Percentiles rank a stretch among this genome's conserved stretches.
Evolutionary conservation across 352 stramenopile genomes (phyloP).

Genomic region (Phytophthora sansomeana): DNA sequence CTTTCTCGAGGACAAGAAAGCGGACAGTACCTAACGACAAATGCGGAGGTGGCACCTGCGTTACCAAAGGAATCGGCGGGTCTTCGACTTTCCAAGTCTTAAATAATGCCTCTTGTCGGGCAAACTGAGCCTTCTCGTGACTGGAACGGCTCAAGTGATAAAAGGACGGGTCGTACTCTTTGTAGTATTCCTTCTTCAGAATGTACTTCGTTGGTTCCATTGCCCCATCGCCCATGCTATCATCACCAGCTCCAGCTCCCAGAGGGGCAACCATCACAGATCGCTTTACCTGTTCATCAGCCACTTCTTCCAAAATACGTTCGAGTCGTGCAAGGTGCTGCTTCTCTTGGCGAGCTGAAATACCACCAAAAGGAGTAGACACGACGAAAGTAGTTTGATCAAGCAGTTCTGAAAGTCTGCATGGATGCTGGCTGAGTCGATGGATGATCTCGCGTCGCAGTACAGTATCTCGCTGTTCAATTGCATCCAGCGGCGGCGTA

Average conservation of each 20-base stretch:
- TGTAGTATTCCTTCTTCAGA: slow-evolving; percentile 80
- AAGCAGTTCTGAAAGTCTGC: slow-evolving; percentile 73
- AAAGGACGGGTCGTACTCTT: slow-evolving; percentile 85
- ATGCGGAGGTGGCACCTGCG: slow-evolving; percentile 64
- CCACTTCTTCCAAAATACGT: slow-evolving; percentile 73
- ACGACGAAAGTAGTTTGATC: slow-evolving; percentile 85
- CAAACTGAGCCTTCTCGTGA: slow-evolving; percentile 85
- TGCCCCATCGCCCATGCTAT: slow-evolving; percentile 43
- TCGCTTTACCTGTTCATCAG: slow-evolving; percentile 69
- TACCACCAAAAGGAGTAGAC: slow-evolving; percentile 69
- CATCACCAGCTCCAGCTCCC: slow-evolving; percentile 39
- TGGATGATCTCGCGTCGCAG: slow-evolving; percentile 91
- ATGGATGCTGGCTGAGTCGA: slow-evolving; percentile 77
- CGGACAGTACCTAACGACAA: slow-evolving; percentile 60
- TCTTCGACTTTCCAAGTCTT: slow-evolving; percentile 82
- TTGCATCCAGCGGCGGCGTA: slow-evolving; percentile 65
- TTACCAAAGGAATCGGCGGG: slow-evolving; percentile 70
- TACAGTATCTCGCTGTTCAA: slow-evolving; percentile 65
- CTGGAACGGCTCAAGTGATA: slow-evolving; percentile 80
- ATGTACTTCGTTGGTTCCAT: slow-evolving; percentile 84
- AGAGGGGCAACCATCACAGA: slow-evolving; percentile 46
- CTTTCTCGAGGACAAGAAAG: slow-evolving; percentile 68
- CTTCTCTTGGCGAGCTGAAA: slow-evolving; percentile 68
- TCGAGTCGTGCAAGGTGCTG: slow-evolving; percentile 72
- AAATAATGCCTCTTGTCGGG: slow-evolving; percentile 83